These are phyloP conservation scores for Schoenoplectus triqueter DNA, from an alignment of 202 grass and related monocot species.

Conservation along the genomic window DNA sequence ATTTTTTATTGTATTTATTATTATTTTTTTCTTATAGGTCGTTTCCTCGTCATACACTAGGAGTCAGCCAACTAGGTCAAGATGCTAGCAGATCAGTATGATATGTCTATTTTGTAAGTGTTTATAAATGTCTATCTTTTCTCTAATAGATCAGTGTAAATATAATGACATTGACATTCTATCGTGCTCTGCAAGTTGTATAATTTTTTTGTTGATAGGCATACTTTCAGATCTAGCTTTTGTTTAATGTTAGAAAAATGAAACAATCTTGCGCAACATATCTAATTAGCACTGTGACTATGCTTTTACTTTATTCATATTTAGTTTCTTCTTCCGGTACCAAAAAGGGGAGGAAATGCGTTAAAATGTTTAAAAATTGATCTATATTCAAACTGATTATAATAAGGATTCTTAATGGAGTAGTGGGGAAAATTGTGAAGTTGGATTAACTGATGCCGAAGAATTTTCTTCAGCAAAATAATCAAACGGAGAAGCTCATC, in stretches of 20 bases:
- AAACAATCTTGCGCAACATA: background rate
- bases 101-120: background rate
- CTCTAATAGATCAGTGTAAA: background rate
- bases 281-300: background rate
- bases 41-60: slow-evolving; percentile 47
- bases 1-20: background rate
- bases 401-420: background rate
- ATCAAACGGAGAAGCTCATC: background rate
- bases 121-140: background rate
- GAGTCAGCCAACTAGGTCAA: slow-evolving; percentile 54
- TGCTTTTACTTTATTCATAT: background rate
- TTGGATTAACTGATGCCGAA: background rate
- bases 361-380: background rate
- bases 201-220: background rate
- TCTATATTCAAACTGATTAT: background rate
- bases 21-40: slow-evolving; percentile 49
- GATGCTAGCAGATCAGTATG: slow-evolving; percentile 38
- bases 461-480: no score
- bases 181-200: background rate
- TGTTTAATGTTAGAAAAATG: slow-evolving; percentile 7
- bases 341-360: background rate
- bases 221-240: background rate
- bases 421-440: background rate
- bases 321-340: background rate
- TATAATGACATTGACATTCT: background rate